Percentiles rank a stretch among this genome's conserved stretches.
Evolutionary conservation across 106 monocot species (phyloP).

Genomic region (Platanthera zijinensis): DNA sequence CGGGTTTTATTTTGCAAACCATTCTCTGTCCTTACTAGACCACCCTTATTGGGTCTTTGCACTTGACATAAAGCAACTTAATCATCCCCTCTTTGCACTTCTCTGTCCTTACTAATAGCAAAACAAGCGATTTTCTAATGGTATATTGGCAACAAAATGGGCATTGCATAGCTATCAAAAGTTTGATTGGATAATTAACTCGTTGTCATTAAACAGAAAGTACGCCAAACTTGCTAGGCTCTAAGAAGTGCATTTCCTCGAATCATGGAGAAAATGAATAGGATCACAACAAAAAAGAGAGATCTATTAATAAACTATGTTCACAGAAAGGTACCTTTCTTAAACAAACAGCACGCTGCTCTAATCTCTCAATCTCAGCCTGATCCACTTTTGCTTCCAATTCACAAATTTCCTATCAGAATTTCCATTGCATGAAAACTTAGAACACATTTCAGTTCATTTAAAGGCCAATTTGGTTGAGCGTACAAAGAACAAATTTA

Average conservation of each 20-base stretch:
- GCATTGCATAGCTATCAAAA: background rate
- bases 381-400: constrained; percentile 30
- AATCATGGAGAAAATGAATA: no score
- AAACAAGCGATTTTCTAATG: background rate
- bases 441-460: background rate
- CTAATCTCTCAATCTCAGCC: constrained; percentile 56
- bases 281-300: no score
- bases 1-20: no score
- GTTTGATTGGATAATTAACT: background rate
- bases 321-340: constrained; percentile 49
- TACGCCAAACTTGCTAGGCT: background rate
- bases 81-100: background rate
- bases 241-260: no score
- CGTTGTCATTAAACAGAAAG: background rate
- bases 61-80: no score
- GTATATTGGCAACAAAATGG: background rate
- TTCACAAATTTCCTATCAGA: constrained; percentile 30
- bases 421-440: background rate
- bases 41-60: no score
- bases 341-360: constrained; percentile 44
- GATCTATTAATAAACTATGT: background rate
- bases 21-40: no score
- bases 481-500: background rate
- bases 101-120: no score
- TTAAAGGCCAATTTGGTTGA: background rate